Percentiles rank a stretch among this genome's conserved stretches.
phyloP scores from a whole-genome alignment of 345 rosid species.

The Litchi chinensis region DNA sequence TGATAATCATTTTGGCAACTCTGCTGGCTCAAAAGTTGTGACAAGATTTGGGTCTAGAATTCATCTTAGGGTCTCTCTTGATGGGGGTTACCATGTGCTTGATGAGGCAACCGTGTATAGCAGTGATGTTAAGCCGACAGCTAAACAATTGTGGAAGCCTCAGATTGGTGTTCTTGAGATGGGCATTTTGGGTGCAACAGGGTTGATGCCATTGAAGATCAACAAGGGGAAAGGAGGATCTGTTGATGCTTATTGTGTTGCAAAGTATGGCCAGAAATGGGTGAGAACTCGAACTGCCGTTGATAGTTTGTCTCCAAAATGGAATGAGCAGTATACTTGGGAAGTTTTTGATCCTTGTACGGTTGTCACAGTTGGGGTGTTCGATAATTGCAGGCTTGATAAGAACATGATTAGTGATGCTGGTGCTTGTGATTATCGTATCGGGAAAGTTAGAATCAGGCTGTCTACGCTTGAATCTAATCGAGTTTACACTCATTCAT shows the following conservation, averaged over 20 bases:
- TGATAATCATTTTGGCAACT: slow-evolving; percentile 42
- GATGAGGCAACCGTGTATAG: slow-evolving; percentile 65
- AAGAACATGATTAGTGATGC: slow-evolving; percentile 32
- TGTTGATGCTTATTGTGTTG: slow-evolving; percentile 68
- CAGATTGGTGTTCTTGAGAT: slow-evolving; percentile 73
- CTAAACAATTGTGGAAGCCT: slow-evolving; percentile 67
- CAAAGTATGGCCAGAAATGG: slow-evolving; percentile 81
- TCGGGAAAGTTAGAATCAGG: slow-evolving; percentile 73
- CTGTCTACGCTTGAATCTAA: slow-evolving; percentile 60
- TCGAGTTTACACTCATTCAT: slow-evolving; percentile 74
- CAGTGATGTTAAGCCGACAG: slow-evolving; percentile 64
- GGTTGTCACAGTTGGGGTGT: slow-evolving; percentile 67
- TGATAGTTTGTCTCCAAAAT: slow-evolving; percentile 61
- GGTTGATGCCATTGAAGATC: slow-evolving; percentile 60
- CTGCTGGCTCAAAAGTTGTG: slow-evolving; percentile 32
- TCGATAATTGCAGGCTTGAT: slow-evolving; percentile 50
- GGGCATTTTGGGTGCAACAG: slow-evolving; percentile 71
- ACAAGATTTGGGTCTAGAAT: slow-evolving; percentile 58
- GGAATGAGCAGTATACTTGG: slow-evolving; percentile 84
- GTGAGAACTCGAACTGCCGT: slow-evolving; percentile 68
- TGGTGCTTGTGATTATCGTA: slow-evolving; percentile 45
- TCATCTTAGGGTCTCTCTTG: slow-evolving; percentile 62
- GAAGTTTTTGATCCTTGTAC: slow-evolving; percentile 78
- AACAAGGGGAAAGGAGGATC: slow-evolving; percentile 60
- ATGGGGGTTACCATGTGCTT: slow-evolving; percentile 74